Evolutionary conservation across 163 green algal species (phyloP), one percentile per base, ranked within the genome.

Genomic region (Chlorella variabilis): DNA sequence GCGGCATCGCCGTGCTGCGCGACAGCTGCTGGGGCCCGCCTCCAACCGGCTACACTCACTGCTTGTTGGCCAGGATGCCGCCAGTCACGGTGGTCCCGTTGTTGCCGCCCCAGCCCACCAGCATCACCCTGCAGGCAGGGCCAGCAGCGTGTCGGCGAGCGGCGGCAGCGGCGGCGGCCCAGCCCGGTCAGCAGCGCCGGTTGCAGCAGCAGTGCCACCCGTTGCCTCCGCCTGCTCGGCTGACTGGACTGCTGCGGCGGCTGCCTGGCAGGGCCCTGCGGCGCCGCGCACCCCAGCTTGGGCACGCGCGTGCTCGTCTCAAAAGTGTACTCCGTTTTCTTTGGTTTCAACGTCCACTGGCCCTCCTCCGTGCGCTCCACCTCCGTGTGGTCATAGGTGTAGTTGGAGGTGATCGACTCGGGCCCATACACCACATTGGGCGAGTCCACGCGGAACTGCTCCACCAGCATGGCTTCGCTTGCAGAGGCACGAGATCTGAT

Each of bases 101-200:
- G 91, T 99, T 99, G 62, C 97, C 97, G 61, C 97, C 97, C 90
- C 92, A 96, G 56, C 97, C 97, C 3, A 99, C 97, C 1, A 99
- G 93, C 97, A 99, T 99, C 13, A 99, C 92, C 15, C 96, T 98
- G 94, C 87, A 86, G 42, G 71, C 31, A 42, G 41, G 51, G 36
- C 58, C 0, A 62, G 61, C 33, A 21, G n/a, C 62, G 18, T 1
- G 8, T 25, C 20, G 27, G 15, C 33, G 48, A 23, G 7, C 39
- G 6, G 42, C 33, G 71, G 20, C 21, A 36, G 23, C 21, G 29
- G 21, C 29, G 59, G 21, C 33, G 66, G n/a, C n/a, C n/a, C n/a
- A n/a, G n/a, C n/a, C n/a, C 66, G 34, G 15, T 21, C 66, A 23
- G 39, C 66, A 56, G 66, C 66, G 23, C 25, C 63, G 18, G 27